Evolutionary conservation across 805 yeast genomes (phyloP).

Genomic region (Ogataea philodendri): DNA sequence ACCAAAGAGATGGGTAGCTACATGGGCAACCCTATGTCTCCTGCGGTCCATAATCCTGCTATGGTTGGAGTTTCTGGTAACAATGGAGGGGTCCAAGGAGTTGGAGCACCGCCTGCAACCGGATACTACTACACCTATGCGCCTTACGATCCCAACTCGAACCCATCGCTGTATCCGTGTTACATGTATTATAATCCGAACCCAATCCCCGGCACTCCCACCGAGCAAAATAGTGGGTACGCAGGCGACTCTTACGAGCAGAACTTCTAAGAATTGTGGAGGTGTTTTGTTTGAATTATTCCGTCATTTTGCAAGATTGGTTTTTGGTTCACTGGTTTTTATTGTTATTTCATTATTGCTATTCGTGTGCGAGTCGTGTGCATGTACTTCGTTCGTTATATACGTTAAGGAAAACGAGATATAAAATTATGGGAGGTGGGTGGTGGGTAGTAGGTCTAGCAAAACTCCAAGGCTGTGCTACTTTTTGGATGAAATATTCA

Average conservation of each 20-base stretch:
- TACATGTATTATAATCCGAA: constrained; percentile 33
- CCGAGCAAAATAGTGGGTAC: constrained; percentile 17
- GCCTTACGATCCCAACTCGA: constrained; percentile 24
- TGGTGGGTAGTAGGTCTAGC: too few relatives aligned
- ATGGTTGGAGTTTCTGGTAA: constrained; percentile 16
- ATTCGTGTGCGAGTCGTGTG: constrained; percentile 6
- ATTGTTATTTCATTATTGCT: constrained; percentile 1
- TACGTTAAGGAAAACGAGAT: neutral
- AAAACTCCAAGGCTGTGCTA: too few relatives aligned
- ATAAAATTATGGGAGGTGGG: too few relatives aligned
- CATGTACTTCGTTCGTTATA: constrained; percentile 5
- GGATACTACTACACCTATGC: constrained; percentile 32
- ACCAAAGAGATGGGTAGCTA: constrained; percentile 27
- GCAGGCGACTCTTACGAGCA: constrained; percentile 21
- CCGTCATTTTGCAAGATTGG: too few relatives aligned
- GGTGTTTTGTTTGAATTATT: neutral
- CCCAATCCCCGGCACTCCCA: constrained; percentile 23
- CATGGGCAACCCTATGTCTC: constrained; percentile 16
- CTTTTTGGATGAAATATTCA: too few relatives aligned
- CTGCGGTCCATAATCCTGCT: constrained; percentile 15
- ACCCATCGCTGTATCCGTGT: constrained; percentile 31
- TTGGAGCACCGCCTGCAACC: constrained; percentile 23
- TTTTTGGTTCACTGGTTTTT: too few relatives aligned
- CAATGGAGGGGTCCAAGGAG: constrained; percentile 17
- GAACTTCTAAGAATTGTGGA: too few relatives aligned